Base-by-base conservation (phyloP, 164 flowering plant species). In the Kalanchoe fedtschenkoi region DNA sequence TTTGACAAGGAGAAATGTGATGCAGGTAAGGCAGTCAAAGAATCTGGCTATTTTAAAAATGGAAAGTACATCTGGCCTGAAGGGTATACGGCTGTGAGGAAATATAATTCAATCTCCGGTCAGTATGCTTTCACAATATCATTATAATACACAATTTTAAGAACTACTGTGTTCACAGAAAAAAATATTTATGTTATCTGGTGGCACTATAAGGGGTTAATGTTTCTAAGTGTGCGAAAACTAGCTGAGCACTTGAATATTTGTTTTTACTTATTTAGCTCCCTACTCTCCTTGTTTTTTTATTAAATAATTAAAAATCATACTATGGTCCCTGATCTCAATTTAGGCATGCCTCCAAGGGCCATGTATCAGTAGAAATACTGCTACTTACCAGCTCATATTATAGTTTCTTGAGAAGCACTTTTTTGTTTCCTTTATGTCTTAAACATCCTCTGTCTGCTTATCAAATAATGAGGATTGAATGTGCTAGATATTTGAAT, bases 11-110 rank as follows among this genome's bases (percentile, higher is more conserved):
- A 17, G 6, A 53, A 15, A 51, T 72, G 60, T 62, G 34, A 68
- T 74, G 0, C 87, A 87, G 95, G 95, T 26, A 79, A 74, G 66
- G 67, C 82, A 33, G 84, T 83, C n/a, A 79, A 62, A 58, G 87
- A 85, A 69, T 87, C 91, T 0, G 76, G 74, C 59, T 69, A 71
- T 78, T 87, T 83, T 64, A 80, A 64, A 33, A 75, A 78, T 70
- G 87, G 72, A 64, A 63, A 62, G 41, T 68, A 62, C 64, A 74
- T 77, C 70, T 87, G 91, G 80, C 91, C 95, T 35, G 85, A 83
- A 70, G 95, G 89, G 37, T 88, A 88, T 71, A 79, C 83, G 58
- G 91, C 88, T 62, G 58, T 74, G 66, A 78, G 95, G 74, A 83
- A 80, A 72, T 84, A 78, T 67, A 65, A 69, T 58, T 84, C 93